phyloP scores from a whole-genome alignment of 2,329 filamentous ascomycete species.

The Talaromyces amestolkiae region DNA sequence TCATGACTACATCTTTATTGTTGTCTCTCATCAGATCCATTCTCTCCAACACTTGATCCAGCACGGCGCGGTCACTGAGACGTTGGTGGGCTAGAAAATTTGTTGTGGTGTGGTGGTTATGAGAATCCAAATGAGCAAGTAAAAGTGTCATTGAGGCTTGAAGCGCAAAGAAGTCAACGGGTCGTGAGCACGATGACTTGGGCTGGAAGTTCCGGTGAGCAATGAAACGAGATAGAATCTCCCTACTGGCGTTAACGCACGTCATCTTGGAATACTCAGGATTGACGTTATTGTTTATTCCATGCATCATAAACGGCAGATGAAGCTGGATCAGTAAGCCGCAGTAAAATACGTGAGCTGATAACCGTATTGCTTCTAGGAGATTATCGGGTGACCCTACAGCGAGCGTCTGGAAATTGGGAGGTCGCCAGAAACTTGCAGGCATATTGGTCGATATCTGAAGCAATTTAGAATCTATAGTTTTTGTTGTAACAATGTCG shows the following conservation, averaged over 20 bases:
- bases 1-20: too few relatives aligned
- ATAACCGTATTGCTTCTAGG: slow-evolving; percentile 36
- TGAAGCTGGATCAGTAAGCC: slow-evolving; percentile 54
- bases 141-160: slow-evolving; percentile 28
- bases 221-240: slow-evolving; percentile 51
- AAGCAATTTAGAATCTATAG: slow-evolving; percentile 49
- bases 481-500: slow-evolving; percentile 45
- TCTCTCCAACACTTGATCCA: slow-evolving; percentile 38
- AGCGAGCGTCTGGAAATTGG: slow-evolving; percentile 20
- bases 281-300: slow-evolving; percentile 28
- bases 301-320: slow-evolving; percentile 40
- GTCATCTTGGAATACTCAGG: slow-evolving; percentile 51
- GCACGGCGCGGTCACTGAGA: slow-evolving; percentile 40
- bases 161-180: slow-evolving; percentile 28
- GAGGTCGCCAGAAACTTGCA: slow-evolving; percentile 50
- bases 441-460: slow-evolving; percentile 43
- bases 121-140: slow-evolving; percentile 27
- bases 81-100: slow-evolving; percentile 39
- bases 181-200: slow-evolving; percentile 25
- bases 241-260: slow-evolving; percentile 52
- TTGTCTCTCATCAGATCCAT: slow-evolving; percentile 37
- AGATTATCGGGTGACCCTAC: slow-evolving; percentile 21
- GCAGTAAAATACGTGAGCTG: slow-evolving; percentile 53
- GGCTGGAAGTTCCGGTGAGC: slow-evolving; percentile 42
- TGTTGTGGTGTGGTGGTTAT: slow-evolving; percentile 7